Conservation (phyloP, 2,329 filamentous ascomycete genomes). For the Phialophora chinensis region DNA sequence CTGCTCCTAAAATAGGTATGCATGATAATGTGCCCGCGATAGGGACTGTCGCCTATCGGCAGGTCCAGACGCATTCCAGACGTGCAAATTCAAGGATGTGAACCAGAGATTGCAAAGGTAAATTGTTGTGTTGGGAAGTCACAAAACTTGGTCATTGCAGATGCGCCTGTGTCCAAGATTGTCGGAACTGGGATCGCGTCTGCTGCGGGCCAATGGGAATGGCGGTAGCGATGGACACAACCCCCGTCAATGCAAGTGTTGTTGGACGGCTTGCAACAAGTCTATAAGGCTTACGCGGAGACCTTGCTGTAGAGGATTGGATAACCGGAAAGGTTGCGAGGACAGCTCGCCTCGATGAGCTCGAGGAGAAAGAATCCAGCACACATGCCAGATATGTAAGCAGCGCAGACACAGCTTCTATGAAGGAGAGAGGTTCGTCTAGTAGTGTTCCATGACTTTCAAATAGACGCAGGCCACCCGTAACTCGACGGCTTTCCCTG, state of each 20-base stretch:
- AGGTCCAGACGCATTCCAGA: conserved; percentile 5
- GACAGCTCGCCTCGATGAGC: not conserved
- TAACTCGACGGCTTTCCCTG: not conserved
- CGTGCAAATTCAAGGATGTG: not conserved
- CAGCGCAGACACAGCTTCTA: not conserved
- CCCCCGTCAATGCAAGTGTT: not conserved
- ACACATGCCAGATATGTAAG: not conserved
- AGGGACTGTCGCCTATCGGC: conserved; percentile 3
- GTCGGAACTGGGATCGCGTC: conserved; percentile 23
- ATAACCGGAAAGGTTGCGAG: not conserved
- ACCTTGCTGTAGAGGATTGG: not conserved
- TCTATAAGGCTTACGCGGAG: not conserved
- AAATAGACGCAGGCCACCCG: not conserved
- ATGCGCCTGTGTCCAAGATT: conserved; percentile 8
- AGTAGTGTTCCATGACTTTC: not conserved
- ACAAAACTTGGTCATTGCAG: conserved; percentile 7
- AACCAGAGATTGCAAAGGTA: not conserved
- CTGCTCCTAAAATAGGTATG: not conserved
- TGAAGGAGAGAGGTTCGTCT: not conserved
- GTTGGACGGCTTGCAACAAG: not conserved
- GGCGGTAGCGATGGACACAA: not conserved
- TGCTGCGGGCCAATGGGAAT: conserved; percentile 9
- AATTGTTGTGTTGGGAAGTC: conserved; percentile 3
- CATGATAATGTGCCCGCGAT: not conserved
- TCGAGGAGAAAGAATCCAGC: not conserved